Evolutionary conservation across 345 rosid species (phyloP).

Genomic region (Ceriops zippeliana): DNA sequence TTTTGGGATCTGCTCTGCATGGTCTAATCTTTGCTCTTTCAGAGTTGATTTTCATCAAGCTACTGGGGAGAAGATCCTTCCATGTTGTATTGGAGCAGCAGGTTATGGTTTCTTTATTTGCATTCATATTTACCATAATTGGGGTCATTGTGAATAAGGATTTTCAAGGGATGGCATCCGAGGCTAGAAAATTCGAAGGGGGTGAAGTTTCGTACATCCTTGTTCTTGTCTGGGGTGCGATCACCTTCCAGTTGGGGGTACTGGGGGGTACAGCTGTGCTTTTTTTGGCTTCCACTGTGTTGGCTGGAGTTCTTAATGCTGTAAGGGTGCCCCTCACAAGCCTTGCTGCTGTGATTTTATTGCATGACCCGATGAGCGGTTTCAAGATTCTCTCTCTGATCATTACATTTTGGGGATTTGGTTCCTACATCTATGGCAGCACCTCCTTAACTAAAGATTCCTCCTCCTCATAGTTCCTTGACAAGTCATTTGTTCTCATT

Average conservation of each 20-base stretch:
- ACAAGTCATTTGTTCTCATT: neutral
- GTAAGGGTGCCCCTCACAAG: slow-evolving; percentile 79
- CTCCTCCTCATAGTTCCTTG: slow-evolving; percentile 12
- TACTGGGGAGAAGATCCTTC: slow-evolving; percentile 68
- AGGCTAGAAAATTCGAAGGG: slow-evolving; percentile 19
- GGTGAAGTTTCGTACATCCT: slow-evolving; percentile 7
- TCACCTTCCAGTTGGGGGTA: slow-evolving; percentile 73
- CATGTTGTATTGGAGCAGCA: slow-evolving; percentile 89
- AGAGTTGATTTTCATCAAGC: slow-evolving; percentile 63
- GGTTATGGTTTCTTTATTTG: slow-evolving; percentile 66
- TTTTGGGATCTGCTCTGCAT: slow-evolving; percentile 77
- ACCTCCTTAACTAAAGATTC: slow-evolving; percentile 22
- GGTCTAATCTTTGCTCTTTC: slow-evolving; percentile 88
- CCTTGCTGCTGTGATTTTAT: slow-evolving; percentile 66
- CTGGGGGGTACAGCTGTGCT: slow-evolving; percentile 71
- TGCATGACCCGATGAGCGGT: slow-evolving; percentile 85
- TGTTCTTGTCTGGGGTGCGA: slow-evolving; percentile 45
- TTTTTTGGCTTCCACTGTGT: slow-evolving; percentile 64
- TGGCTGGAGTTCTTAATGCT: slow-evolving; percentile 84
- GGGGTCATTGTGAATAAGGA: neutral
- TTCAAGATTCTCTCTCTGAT: slow-evolving; percentile 79
- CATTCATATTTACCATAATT: slow-evolving; percentile 56
- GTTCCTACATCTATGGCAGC: slow-evolving; percentile 66
- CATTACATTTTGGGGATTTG: slow-evolving; percentile 81
- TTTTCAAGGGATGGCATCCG: slow-evolving; percentile 40